Evolutionary conservation across 1,139 yeast species (phyloP).

Genomic region (Yamadazyma blattariae): DNA sequence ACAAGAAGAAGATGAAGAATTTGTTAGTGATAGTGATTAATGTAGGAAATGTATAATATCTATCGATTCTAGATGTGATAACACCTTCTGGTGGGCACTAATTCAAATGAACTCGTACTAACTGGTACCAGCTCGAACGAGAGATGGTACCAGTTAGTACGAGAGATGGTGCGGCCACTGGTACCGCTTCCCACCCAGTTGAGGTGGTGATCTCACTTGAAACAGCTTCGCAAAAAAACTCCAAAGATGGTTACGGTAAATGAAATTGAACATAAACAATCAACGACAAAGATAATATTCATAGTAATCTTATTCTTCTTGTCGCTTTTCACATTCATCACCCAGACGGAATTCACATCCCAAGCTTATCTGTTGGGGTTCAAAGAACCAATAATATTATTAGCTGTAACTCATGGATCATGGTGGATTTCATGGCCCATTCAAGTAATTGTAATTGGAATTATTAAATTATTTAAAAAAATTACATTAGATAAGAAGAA

Average conservation of each 20-base stretch:
- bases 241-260: slow-evolving; percentile 15
- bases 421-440: slow-evolving; percentile 78
- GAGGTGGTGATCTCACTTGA: too few species aligned
- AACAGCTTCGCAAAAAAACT: too few species aligned
- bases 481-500: slow-evolving; percentile 2
- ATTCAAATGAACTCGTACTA: too few species aligned
- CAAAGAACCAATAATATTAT: slow-evolving; percentile 66
- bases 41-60: background rate
- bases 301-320: slow-evolving; percentile 57
- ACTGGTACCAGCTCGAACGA: too few species aligned
- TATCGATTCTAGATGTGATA: too few species aligned
- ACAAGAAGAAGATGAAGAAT: background rate
- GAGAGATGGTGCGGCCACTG: too few species aligned
- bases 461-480: slow-evolving; percentile 24
- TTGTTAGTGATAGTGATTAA: slow-evolving; percentile 2
- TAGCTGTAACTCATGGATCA: slow-evolving; percentile 73
- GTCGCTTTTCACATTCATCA: slow-evolving; percentile 65
- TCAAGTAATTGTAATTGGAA: slow-evolving; percentile 55
- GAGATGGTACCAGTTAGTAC: too few species aligned
- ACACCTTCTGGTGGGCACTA: too few species aligned
- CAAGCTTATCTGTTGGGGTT: slow-evolving; percentile 61
- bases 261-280: slow-evolving; percentile 13
- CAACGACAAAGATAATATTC: slow-evolving; percentile 43
- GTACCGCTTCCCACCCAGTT: too few species aligned
- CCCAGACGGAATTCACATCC: slow-evolving; percentile 80